Evolutionary conservation across 1,139 yeast species (phyloP), one percentile per base, ranked within the genome.

Genomic region (Arxiozyma telluris): DNA sequence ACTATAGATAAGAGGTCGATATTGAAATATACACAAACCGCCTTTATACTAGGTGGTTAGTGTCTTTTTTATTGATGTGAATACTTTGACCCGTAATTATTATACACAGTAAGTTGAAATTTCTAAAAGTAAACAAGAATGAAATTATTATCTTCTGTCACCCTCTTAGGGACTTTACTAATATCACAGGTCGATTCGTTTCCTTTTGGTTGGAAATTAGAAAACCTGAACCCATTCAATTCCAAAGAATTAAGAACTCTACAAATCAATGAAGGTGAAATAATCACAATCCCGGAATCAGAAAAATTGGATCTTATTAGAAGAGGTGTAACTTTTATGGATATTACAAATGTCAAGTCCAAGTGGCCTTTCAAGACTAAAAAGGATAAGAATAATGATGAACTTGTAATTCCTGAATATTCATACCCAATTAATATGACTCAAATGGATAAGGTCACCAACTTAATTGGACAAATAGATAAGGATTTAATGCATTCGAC

Each of bases 301-400:
- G 83, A 83, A 50, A 83, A 87, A 67, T 67, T 81, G 54, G 66
- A 69, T 12, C 73, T 84, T 57, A 79, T 75, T 63, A 75, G 84
- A 54, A 68, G 75, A 30, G 83, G 85, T 48, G 69, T 76, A 44
- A 77, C 75, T 44, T 88, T 87, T 66, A 79, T 88, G 60, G 96
- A 89, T 70, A 77, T 88, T 44, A 87, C 96, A 8, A 74, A 75
- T 44, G 69, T 71, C 50, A 52, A 53, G 30, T 54, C 56, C 70
- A 69, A 45, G 57, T 64, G 75, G 52, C 71, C 76, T 41, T 65
- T 72, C 30, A 68, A 72, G 17, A 70, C 71, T 1, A 76, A 79
- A 6, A 59, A 67, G 25, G n/a, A 44, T 9, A 62, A 79, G 7
- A 59, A 67, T 23, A 30, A 45, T 8, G 62, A 61, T 1, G 64